A percentile compares a stretch with the other conserved stretches of the same genome.
phyloP scores from a whole-genome alignment of 2,329 filamentous ascomycete genomes.

The Hymenoscyphus repandus region DNA sequence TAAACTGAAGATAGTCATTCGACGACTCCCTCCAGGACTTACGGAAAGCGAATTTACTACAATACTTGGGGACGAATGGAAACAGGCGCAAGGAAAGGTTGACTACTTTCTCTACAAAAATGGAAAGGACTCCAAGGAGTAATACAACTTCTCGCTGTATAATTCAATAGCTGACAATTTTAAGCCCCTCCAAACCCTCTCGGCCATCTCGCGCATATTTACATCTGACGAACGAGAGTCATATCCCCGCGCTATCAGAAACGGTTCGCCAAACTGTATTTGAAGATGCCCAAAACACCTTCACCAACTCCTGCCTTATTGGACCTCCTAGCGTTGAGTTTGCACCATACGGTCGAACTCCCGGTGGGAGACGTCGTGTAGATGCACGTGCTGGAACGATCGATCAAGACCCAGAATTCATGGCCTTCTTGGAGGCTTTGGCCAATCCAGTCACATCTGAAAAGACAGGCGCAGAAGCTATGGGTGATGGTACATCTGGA shows the following conservation, averaged over 20 bases:
- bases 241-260: conserved; percentile 64
- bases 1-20: conserved; percentile 78
- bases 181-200: conserved; percentile 78
- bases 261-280: conserved; percentile 65
- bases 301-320: conserved; percentile 65
- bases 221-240: conserved; percentile 67
- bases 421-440: conserved; percentile 82
- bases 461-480: conserved; percentile 42
- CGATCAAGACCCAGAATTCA: conserved; percentile 93
- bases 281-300: conserved; percentile 76
- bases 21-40: conserved; percentile 80
- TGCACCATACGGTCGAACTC: conserved; percentile 77
- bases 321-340: conserved; percentile 78
- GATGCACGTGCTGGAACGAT: conserved; percentile 91
- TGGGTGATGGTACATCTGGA: conserved; percentile 13
- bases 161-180: conserved; percentile 4
- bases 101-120: conserved; percentile 74
- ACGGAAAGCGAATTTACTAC: conserved; percentile 71
- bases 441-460: conserved; percentile 60
- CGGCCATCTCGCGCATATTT: conserved; percentile 76
- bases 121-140: conserved; percentile 83
- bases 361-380: conserved; percentile 65
- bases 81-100: conserved; percentile 69
- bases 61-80: conserved; percentile 76
- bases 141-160: conserved; percentile 31